Conservation (phyloP, 1,284 basidiomycete species). For the Cutaneotrichosporon daszewskae region DNA sequence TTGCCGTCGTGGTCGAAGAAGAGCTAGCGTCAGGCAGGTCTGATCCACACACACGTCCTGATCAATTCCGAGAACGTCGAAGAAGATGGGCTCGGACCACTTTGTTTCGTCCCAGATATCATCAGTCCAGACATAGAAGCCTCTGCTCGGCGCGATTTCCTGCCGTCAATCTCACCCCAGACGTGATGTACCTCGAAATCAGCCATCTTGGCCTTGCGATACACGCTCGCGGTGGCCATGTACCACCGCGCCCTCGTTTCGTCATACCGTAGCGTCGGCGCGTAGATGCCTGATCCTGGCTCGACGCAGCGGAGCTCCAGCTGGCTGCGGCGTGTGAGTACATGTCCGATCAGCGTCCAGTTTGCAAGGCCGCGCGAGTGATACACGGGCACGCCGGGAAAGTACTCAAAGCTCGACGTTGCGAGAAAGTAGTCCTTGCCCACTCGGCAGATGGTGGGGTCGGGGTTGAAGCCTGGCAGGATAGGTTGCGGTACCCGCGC, state of each 20-base stretch:
- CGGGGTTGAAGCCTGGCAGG: constrained; percentile 25
- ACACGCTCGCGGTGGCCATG: constrained; percentile 15
- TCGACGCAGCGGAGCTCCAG: constrained; percentile 22
- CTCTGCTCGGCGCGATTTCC: constrained; percentile 1
- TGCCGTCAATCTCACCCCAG: constrained; percentile 1
- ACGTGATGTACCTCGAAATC: not conserved
- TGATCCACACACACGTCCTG: constrained; percentile 19
- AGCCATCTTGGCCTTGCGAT: no score
- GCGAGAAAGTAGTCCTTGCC: constrained; percentile 19
- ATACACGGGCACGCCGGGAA: constrained; percentile 31
- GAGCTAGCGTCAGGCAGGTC: constrained; percentile 8
- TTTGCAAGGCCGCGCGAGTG: constrained; percentile 22
- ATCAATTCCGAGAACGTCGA: constrained; percentile 23
- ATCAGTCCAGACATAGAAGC: constrained; percentile 31
- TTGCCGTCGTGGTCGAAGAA: constrained; percentile 25
- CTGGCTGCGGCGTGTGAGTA: constrained; percentile 21
- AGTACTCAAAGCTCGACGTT: constrained; percentile 30
- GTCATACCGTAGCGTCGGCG: constrained; percentile 25
- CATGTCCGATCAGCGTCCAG: constrained; percentile 31
- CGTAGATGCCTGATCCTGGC: constrained; percentile 22
- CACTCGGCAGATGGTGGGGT: constrained; percentile 19
- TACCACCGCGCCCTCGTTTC: constrained; percentile 24
- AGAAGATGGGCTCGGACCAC: constrained; percentile 25
- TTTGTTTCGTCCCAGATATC: constrained; percentile 25
- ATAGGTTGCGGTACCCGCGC: no score